A percentile compares a stretch with the other conserved stretches of the same genome.
These are phyloP conservation scores for Trichoderma parareesei DNA, from an alignment of 495 filamentous ascomycete species.

Conservation along the genomic window DNA sequence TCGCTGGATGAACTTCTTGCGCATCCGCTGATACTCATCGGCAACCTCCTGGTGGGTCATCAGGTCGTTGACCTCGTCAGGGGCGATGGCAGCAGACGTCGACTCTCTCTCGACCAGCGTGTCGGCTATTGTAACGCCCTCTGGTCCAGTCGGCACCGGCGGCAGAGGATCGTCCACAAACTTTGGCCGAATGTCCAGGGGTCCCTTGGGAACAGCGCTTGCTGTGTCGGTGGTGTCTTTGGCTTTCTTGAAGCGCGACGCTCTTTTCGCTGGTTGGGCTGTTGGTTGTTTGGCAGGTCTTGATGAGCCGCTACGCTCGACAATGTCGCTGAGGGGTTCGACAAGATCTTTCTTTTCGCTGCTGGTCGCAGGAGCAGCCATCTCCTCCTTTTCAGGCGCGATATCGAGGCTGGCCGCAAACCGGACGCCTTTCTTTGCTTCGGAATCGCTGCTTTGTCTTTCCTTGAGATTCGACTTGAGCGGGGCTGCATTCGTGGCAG, in stretches of 20 bases:
- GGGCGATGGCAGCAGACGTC: slow-evolving; percentile 38
- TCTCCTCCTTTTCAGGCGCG: slow-evolving; percentile 26
- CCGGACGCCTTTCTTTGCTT: slow-evolving; percentile 60
- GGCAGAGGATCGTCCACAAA: slow-evolving; percentile 15
- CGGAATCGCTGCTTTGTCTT: background rate
- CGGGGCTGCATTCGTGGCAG: background rate
- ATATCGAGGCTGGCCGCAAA: slow-evolving; percentile 75
- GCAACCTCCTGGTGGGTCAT: slow-evolving; percentile 69
- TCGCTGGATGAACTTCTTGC: slow-evolving; percentile 69
- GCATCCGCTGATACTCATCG: slow-evolving; percentile 68
- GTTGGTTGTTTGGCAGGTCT: slow-evolving; percentile 21
- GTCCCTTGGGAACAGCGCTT: slow-evolving; percentile 22
- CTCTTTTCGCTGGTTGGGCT: slow-evolving; percentile 23
- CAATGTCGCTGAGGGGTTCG: slow-evolving; percentile 34
- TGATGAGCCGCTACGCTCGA: slow-evolving; percentile 41
- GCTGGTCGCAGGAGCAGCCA: slow-evolving; percentile 16
- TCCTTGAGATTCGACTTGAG: slow-evolving; percentile 7
- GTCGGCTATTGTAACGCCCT: slow-evolving; percentile 48
- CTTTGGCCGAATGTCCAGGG: slow-evolving; percentile 23
- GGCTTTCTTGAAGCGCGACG: slow-evolving; percentile 41
- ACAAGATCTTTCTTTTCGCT: slow-evolving; percentile 26
- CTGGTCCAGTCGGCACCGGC: slow-evolving; percentile 41
- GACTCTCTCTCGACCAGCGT: slow-evolving; percentile 54
- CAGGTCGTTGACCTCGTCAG: slow-evolving; percentile 66
- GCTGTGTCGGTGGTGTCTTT: slow-evolving; percentile 16